A percentile compares a stretch with the other conserved stretches of the same genome.
phyloP scores from a whole-genome alignment of 768 basidiomycete genomes.

The Auricularia sp. region DNA sequence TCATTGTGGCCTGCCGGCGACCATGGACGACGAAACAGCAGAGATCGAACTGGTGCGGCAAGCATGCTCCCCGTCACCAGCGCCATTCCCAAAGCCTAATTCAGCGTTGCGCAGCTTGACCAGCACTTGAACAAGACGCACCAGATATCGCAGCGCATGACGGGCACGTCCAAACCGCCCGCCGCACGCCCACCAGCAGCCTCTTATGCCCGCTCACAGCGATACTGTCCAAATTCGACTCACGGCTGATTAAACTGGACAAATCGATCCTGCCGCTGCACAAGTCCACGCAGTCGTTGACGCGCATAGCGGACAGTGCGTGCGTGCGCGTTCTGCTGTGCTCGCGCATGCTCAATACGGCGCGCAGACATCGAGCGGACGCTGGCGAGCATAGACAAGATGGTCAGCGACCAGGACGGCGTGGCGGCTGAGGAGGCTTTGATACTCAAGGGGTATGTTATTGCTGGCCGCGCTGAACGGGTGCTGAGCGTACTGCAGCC shows the following conservation, averaged over 20 bases:
- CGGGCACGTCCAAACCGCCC: slow-evolving; percentile 37
- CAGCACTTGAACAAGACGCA: slow-evolving; percentile 81
- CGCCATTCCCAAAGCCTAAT: neutral
- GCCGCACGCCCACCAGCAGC: neutral
- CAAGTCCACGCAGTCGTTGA: slow-evolving; percentile 63
- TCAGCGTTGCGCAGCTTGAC: slow-evolving; percentile 45
- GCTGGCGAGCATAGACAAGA: slow-evolving; percentile 65
- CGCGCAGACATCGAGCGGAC: slow-evolving; percentile 69
- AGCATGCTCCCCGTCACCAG: no score
- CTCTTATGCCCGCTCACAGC: slow-evolving; percentile 36
- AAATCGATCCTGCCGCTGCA: slow-evolving; percentile 82
- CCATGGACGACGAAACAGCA: slow-evolving; percentile 54
- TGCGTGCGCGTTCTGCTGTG: slow-evolving; percentile 5
- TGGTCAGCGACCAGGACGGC: slow-evolving; percentile 65
- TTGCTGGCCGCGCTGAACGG: neutral
- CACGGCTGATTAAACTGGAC: slow-evolving; percentile 69
- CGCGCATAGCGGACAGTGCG: slow-evolving; percentile 62
- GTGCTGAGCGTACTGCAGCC: slow-evolving; percentile 30
- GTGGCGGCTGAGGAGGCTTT: slow-evolving; percentile 68
- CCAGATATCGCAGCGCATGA: slow-evolving; percentile 80
- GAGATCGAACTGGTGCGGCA: slow-evolving; percentile 58
- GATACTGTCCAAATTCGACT: slow-evolving; percentile 76
- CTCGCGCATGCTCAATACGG: neutral
- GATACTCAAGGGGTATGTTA: slow-evolving; percentile 61
- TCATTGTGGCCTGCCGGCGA: neutral